Conservation (phyloP, 805 yeast genomes). For the Saccharomyces paradoxus region DNA sequence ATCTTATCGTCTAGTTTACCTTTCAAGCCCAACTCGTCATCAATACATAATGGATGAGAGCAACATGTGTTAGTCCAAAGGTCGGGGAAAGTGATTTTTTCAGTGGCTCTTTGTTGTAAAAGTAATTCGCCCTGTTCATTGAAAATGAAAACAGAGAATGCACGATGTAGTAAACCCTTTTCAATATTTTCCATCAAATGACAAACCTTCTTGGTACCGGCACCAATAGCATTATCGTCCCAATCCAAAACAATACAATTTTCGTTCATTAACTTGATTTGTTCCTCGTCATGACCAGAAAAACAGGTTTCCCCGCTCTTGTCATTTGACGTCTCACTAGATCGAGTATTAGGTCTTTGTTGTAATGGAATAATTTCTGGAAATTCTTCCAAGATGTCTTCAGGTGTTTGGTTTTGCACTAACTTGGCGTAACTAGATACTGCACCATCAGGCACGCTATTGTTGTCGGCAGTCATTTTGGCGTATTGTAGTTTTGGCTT, state of each 20-base stretch:
- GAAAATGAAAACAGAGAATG: slow-evolving; percentile 91
- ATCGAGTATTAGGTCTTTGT: slow-evolving; percentile 49
- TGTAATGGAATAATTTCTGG: slow-evolving; percentile 61
- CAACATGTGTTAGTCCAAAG: slow-evolving; percentile 99
- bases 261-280: slow-evolving; percentile 91
- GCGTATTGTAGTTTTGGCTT: not conserved
- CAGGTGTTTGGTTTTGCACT: slow-evolving; percentile 43
- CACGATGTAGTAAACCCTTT: slow-evolving; percentile 83
- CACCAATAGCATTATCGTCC: slow-evolving; percentile 81
- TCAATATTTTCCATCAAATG: slow-evolving; percentile 83
- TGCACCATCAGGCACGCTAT: not conserved
- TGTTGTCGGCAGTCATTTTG: not conserved
- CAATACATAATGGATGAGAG: slow-evolving; percentile 88
- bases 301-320: slow-evolving; percentile 36
- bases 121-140: slow-evolving; percentile 66
- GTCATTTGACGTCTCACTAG: slow-evolving; percentile 28
- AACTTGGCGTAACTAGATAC: slow-evolving; percentile 38
- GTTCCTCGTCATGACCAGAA: slow-evolving; percentile 87
- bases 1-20: slow-evolving; percentile 47
- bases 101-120: slow-evolving; percentile 91
- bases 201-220: slow-evolving; percentile 87
- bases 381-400: slow-evolving; percentile 49
- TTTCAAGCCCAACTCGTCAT: slow-evolving; percentile 63
- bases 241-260: slow-evolving; percentile 88
- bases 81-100: slow-evolving; percentile 91